Evolutionary conservation across 495 filamentous ascomycete genomes (phyloP).

Genomic region (Hyaloscypha variabilis): DNA sequence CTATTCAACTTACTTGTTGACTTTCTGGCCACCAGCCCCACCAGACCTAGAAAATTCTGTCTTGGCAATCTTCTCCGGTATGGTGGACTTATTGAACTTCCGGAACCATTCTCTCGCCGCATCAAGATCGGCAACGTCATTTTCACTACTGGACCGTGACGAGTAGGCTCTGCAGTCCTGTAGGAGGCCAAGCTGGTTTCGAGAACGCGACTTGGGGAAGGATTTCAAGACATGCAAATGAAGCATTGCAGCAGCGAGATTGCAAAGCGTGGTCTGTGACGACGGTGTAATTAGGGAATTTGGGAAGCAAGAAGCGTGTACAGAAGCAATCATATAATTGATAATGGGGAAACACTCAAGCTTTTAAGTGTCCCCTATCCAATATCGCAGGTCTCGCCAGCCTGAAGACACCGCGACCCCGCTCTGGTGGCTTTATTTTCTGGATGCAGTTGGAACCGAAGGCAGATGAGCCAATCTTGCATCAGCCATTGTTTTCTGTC

Average conservation of each 20-base stretch:
- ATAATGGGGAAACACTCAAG: neutral
- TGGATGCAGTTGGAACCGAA: neutral
- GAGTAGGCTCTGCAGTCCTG: conserved; percentile 19
- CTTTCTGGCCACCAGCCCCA: conserved; percentile 93
- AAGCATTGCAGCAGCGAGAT: conserved; percentile 9
- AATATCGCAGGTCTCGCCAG: neutral
- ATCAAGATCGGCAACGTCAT: conserved; percentile 64
- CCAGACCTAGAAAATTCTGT: conserved; percentile 83
- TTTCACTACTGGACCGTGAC: conserved; percentile 27
- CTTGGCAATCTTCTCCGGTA: conserved; percentile 67
- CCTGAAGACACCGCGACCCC: neutral
- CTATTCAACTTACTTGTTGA: conserved; percentile 78
- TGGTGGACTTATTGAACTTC: conserved; percentile 53
- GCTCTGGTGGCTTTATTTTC: neutral
- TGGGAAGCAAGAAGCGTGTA: neutral
- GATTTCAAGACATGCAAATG: conserved; percentile 13
- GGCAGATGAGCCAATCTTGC: neutral
- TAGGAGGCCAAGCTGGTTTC: conserved; percentile 6
- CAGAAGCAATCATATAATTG: neutral
- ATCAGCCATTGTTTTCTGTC: neutral
- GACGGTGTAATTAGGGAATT: too few relatives aligned
- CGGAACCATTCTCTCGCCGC: conserved; percentile 78
- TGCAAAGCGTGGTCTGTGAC: too few relatives aligned
- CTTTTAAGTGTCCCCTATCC: neutral
- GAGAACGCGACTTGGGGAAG: neutral